Conservation (phyloP, 2,329 filamentous ascomycete genomes). For the Calonectria honghensis region DNA sequence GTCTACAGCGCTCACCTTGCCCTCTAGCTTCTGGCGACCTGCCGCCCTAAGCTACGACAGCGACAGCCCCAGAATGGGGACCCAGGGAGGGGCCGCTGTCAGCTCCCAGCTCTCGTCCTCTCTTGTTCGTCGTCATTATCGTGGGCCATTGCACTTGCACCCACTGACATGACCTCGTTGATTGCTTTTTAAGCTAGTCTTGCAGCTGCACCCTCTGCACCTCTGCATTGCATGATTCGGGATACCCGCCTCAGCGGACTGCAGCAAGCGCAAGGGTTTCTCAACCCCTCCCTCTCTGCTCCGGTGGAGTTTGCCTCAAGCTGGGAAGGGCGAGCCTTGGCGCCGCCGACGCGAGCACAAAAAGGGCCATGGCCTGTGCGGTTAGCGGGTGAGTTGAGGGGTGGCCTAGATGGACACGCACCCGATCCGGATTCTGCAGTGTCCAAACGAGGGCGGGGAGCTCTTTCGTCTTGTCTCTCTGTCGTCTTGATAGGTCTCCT, state of each 20-base stretch:
- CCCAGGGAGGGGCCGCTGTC: background rate
- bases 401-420: constrained; percentile 24
- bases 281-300: constrained; percentile 1
- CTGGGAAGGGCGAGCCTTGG: constrained; percentile 27
- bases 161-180: background rate
- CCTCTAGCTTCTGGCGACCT: constrained; percentile 11
- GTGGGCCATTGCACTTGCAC: background rate
- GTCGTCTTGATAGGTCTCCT: constrained; percentile 5
- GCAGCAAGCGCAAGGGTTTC: constrained; percentile 24
- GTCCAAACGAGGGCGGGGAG: constrained; percentile 1
- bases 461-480: background rate
- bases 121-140: background rate
- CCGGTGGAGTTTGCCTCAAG: constrained; percentile 23
- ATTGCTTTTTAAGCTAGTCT: constrained; percentile 19
- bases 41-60: constrained; percentile 8
- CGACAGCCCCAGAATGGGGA: background rate
- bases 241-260: constrained; percentile 8
- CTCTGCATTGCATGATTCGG: constrained; percentile 23
- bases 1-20: constrained; percentile 25
- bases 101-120: constrained; percentile 8
- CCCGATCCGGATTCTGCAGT: constrained; percentile 22
- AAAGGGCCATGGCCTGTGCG: constrained; percentile 20
- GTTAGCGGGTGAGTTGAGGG: constrained; percentile 24
- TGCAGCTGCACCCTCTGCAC: constrained; percentile 12
- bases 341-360: constrained; percentile 23